Conservation (phyloP, 2,329 filamentous ascomycete genomes). For the Dothidotthia symphoricarpi region DNA sequence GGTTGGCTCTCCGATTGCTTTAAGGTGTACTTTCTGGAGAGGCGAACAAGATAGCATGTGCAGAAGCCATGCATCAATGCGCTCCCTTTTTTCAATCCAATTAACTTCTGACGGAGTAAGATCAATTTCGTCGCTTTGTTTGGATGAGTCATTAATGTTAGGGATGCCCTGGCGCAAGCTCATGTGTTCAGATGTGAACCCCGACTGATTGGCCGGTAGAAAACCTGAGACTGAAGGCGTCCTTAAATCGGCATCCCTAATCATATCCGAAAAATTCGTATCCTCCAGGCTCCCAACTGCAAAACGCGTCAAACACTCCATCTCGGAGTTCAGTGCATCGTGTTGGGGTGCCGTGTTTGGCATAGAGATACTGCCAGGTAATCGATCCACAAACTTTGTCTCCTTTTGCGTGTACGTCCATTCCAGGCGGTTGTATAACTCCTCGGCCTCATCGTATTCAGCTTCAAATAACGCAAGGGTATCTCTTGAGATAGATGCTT, state of each 20-base stretch:
- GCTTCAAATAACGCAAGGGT: conserved; percentile 1
- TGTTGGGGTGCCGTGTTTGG: not conserved
- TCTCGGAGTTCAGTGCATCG: not conserved
- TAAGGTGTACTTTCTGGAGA: not conserved
- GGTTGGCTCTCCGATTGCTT: no score
- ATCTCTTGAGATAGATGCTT: conserved; percentile 4
- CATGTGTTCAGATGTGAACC: no score
- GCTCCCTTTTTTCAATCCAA: not conserved
- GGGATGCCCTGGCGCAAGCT: no score
- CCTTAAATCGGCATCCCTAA: no score
- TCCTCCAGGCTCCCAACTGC: not conserved
- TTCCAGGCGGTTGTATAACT: conserved; percentile 3
- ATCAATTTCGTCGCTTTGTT: no score
- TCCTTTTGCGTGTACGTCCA: conserved; percentile 10
- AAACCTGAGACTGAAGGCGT: no score
- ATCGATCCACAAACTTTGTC: conserved; percentile 3
- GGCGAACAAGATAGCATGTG: not conserved
- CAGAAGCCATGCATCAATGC: conserved; percentile 1
- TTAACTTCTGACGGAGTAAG: not conserved
- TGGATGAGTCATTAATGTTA: no score
- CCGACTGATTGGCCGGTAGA: no score
- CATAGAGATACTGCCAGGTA: not conserved
- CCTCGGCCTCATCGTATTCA: conserved; percentile 6
- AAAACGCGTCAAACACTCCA: not conserved
- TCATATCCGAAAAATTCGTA: no score